Evolutionary conservation across 2,329 filamentous ascomycete species (phyloP).

Genomic region (Escovopsis sp.): DNA sequence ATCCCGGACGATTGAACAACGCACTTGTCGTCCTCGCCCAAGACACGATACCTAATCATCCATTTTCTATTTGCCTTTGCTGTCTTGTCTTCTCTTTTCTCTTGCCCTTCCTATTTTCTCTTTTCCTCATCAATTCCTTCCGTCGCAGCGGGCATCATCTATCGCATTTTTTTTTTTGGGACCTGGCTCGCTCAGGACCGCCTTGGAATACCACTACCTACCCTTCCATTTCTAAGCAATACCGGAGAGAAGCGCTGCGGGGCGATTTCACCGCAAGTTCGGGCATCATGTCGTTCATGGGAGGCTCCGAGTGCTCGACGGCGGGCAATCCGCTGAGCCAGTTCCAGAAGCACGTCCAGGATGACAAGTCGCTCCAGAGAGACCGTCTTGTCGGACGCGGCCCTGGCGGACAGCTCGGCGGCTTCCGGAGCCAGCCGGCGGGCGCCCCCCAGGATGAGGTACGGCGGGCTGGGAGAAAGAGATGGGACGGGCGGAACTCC

Average conservation of each 20-base stretch:
- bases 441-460: slow-evolving; percentile 63
- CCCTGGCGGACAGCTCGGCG: slow-evolving; percentile 54
- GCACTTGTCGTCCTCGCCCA: neutral
- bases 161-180: neutral
- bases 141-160: too few species aligned
- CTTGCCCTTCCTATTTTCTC: neutral
- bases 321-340: slow-evolving; percentile 91
- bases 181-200: neutral
- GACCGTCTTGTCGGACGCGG: slow-evolving; percentile 71
- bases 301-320: slow-evolving; percentile 91
- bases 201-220: too few species aligned
- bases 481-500: too few species aligned
- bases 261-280: slow-evolving; percentile 1
- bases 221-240: too few species aligned
- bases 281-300: slow-evolving; percentile 75
- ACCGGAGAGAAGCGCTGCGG: neutral
- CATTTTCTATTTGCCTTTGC: neutral
- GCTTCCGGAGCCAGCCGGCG: slow-evolving; percentile 60
- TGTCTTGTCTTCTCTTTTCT: neutral
- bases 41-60: neutral
- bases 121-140: too few species aligned
- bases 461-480: too few species aligned
- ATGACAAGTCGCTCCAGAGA: slow-evolving; percentile 88
- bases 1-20: neutral
- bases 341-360: slow-evolving; percentile 92